phyloP scores from a whole-genome alignment of 176 grass and related monocot species.

The Musa acuminata region DNA sequence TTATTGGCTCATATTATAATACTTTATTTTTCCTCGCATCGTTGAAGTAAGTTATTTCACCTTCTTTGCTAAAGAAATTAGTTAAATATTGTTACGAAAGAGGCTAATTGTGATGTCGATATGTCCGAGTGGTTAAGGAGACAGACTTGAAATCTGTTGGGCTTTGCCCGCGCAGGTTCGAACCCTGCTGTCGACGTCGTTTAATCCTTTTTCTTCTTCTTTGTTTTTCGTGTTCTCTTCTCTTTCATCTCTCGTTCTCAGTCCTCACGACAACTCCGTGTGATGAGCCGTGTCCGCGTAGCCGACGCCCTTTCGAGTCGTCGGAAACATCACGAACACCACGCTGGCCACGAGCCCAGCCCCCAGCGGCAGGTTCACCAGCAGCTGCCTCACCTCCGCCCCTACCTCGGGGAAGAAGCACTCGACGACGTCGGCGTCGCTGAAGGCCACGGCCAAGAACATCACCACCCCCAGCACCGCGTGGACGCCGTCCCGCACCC shows the following conservation, averaged over 20 bases:
- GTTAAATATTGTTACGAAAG: no score
- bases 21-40: no score
- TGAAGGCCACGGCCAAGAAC: slow-evolving; percentile 37
- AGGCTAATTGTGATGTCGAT: slow-evolving; percentile 2
- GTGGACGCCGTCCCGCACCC: slow-evolving; percentile 21
- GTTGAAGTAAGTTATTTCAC: no score
- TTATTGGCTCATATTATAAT: no score
- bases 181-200: slow-evolving; percentile 23
- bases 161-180: slow-evolving; percentile 82
- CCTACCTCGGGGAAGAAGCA: slow-evolving; percentile 29
- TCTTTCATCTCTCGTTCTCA: background rate
- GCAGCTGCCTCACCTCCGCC: slow-evolving; percentile 7
- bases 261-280: background rate
- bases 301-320: slow-evolving; percentile 35
- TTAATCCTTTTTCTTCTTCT: no score
- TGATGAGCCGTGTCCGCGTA: background rate
- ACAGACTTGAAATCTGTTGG: slow-evolving; percentile 95
- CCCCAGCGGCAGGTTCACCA: slow-evolving; percentile 39
- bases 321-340: slow-evolving; percentile 40
- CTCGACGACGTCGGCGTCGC: slow-evolving; percentile 14
- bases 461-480: slow-evolving; percentile 15
- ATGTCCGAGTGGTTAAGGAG: slow-evolving; percentile 88
- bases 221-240: background rate
- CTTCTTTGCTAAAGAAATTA: no score
- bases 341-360: slow-evolving; percentile 29